These are phyloP conservation scores for Candida alai DNA, from an alignment of 805 yeast species.

Conservation along the genomic window DNA sequence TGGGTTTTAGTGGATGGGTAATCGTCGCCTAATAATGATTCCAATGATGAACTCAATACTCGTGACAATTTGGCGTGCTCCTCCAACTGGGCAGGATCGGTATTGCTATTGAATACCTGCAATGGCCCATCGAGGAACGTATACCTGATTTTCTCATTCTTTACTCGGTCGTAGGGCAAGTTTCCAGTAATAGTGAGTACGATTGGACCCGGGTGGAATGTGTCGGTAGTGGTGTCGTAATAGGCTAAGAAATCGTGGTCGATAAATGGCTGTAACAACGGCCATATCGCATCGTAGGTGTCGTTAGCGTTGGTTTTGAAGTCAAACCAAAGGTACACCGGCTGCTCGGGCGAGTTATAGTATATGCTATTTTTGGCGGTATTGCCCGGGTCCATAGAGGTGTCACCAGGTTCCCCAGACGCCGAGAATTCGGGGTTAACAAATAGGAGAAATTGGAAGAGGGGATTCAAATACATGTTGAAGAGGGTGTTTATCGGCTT, in stretches of 20 bases:
- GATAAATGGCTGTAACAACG: conserved; percentile 45
- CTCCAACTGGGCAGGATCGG: conserved; percentile 20
- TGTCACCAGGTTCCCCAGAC: too few relatives aligned
- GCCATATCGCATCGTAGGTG: conserved; percentile 45
- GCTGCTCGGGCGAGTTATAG: conserved; percentile 44
- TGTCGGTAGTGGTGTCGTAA: conserved; percentile 33
- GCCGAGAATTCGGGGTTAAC: conserved; percentile 43
- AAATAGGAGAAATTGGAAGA: conserved; percentile 44
- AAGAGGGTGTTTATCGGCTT: conserved; percentile 43
- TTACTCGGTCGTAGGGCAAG: conserved; percentile 43
- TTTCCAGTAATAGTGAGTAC: conserved; percentile 66
- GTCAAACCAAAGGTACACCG: conserved; percentile 62
- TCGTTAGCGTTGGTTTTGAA: conserved; percentile 51
- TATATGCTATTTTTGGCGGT: conserved; percentile 26
- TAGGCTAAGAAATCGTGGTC: conserved; percentile 48
- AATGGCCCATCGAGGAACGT: conserved; percentile 56
- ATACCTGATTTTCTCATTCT: conserved; percentile 23
- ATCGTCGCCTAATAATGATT: conserved; percentile 23
- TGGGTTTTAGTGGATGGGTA: conserved; percentile 10
- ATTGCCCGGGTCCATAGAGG: conserved; percentile 1
- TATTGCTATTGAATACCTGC: conserved; percentile 19
- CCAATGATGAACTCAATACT: conserved; percentile 44
- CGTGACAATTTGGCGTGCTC: conserved; percentile 26
- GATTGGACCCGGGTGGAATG: conserved; percentile 48
- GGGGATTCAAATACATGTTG: conserved; percentile 49